Evolutionary conservation across 768 basidiomycete species (phyloP).

Genomic region (Coprinellus micaceus): DNA sequence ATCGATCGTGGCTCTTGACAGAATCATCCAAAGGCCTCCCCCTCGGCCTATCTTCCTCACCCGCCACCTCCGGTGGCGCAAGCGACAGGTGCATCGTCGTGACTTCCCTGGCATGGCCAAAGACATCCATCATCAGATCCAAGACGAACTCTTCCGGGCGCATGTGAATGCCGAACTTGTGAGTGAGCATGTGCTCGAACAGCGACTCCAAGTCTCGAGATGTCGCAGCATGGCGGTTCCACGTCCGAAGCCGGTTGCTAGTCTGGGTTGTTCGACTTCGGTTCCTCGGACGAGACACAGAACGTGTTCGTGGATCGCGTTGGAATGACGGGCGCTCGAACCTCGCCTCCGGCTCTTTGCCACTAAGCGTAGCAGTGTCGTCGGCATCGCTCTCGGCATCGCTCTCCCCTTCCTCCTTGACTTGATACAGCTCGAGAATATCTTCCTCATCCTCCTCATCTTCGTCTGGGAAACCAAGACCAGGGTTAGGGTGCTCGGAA

Average conservation of each 20-base stretch:
- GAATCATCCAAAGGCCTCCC: constrained; percentile 9
- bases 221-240: constrained; percentile 39
- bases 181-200: constrained; percentile 57
- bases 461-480: constrained; percentile 22
- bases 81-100: constrained; percentile 53
- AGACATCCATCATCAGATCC: constrained; percentile 44
- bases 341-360: neutral
- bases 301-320: neutral
- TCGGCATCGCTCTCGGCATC: too few relatives aligned
- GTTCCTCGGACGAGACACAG: constrained; percentile 4
- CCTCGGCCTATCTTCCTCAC: constrained; percentile 4
- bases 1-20: constrained; percentile 5
- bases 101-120: constrained; percentile 49
- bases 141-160: constrained; percentile 47
- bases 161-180: constrained; percentile 50
- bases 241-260: constrained; percentile 24
- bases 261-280: neutral
- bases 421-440: constrained; percentile 20
- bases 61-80: constrained; percentile 36
- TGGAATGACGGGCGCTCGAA: neutral
- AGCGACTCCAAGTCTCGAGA: constrained; percentile 50
- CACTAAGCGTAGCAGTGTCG: constrained; percentile 22
- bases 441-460: constrained; percentile 19
- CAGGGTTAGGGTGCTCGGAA: constrained; percentile 19
- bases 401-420: constrained; percentile 27